Base-by-base conservation (phyloP, 208 protist species). In the Leishmania mexicana region DNA sequence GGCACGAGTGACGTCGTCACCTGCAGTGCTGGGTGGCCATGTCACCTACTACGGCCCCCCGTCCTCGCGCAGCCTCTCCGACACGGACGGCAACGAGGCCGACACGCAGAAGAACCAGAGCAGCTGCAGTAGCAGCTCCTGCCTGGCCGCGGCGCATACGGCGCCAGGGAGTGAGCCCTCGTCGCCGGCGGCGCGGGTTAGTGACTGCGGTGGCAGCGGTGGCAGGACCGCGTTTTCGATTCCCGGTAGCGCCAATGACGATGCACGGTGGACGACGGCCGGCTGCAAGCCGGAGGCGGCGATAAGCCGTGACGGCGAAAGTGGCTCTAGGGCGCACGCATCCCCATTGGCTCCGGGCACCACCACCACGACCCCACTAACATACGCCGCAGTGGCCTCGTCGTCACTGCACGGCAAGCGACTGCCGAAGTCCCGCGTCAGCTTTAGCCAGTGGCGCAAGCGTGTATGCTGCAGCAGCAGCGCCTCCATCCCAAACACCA, bases 381-480 rank as follows among this genome's bases (percentile, higher is more conserved):
- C 81, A 38, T 85, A 85, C 60, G 81, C 76, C 0, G 71, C 81
- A 24, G 81, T 81, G 15, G 71, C 71, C 35, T 85, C 76, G 21
- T 49, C 54, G 38, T 62, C 53, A 1, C 13, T 76, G 6, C 78
- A 81, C 60, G 78, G 82, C 72, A 85, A 82, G 31, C 82, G 82
- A 3, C 78, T 85, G 19, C 82, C 82, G 28, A 78, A 81, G 58
- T 81, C 82, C 11, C 82, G 82, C n/a, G 78, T 85, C 21, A 53
- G 74, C 73, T 85, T 82, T 51, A 75, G 78, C 19, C 79, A 85
- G 70, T 81, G 74, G 58, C 76, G 81, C 45, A 76, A 78, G n/a
- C 71, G 75, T 19, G 51, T 74, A 0, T 31, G 68, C 47, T 28
- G 60, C 47, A 28, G 76, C 47, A 28, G 76, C 58, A 35, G 60